Base-by-base conservation (phyloP, 2,329 filamentous ascomycete species). In the Cordyceps cateniannulata region DNA sequence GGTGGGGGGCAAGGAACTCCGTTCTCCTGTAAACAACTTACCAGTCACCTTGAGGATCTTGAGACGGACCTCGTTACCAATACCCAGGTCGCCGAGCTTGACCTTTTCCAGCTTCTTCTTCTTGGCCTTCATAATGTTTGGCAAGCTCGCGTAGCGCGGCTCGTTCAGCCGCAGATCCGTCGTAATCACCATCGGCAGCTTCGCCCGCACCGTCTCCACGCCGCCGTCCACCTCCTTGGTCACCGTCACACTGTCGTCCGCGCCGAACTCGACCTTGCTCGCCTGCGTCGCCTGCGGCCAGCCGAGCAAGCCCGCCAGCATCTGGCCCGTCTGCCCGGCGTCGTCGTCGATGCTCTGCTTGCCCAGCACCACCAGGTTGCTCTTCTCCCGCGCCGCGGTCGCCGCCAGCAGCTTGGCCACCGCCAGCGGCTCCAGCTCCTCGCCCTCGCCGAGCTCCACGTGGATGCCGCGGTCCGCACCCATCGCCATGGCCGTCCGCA, bases 121-220 rank as follows among this genome's bases (percentile, higher is more conserved):
- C 89, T 99, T 99, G 58, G 95, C 95, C 88, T 98, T 99, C 95
- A 99, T 99, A 66, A 99, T 98, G 73, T 98, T 98, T 55, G 93
- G 93, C 84, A 99, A 75, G 76, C 86, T 96, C 24, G 93, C 95
- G 75, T 96, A 99, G 65, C 95, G 82, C 62, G 95, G 95, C 84
- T 96, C 91, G 72, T 99, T 99, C 74, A 99, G 79, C 57, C 95
- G 81, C 77, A 99, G 75, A 79, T 99, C 95, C 64, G 95, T 96
- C 63, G 95, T 99, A 68, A 99, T 90, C 57, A 99, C 80, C 86
- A 98, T 87, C 0, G 95, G 95, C 75, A 99, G 77, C 79, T 89
- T 90, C 1, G 90, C 87, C 74, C 82, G 83, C 60, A 99, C 79
- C 64, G 93, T 97, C 83, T 98, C 95, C 42, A 90, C 89, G 66